These are phyloP conservation scores for Wickerhamiella spandovensis DNA, from an alignment of 805 yeast species.

Conservation along the genomic window DNA sequence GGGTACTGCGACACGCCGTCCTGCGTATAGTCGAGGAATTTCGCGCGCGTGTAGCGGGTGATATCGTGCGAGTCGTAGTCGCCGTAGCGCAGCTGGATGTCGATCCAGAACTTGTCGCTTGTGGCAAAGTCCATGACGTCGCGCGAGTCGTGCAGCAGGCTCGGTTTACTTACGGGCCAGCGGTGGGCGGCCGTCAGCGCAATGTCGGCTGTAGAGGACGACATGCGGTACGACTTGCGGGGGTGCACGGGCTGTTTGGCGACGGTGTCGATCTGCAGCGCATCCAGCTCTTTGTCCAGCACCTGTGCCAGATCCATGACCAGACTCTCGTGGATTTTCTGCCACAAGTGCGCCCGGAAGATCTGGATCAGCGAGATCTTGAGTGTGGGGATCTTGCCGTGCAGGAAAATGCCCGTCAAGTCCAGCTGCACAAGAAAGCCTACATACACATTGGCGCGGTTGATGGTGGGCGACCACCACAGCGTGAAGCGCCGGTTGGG, in stretches of 20 bases:
- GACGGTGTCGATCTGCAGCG: slow-evolving; percentile 69
- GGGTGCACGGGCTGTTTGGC: slow-evolving; percentile 93
- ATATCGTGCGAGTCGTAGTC: slow-evolving; percentile 97
- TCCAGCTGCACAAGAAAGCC: slow-evolving; percentile 95
- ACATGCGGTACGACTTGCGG: slow-evolving; percentile 93
- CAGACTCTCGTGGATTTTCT: slow-evolving; percentile 90
- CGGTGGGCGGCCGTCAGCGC: slow-evolving; percentile 57
- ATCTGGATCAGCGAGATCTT: slow-evolving; percentile 92
- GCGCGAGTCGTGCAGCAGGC: slow-evolving; percentile 56
- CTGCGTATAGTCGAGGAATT: slow-evolving; percentile 82
- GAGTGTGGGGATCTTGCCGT: slow-evolving; percentile 94
- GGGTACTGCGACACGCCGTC: slow-evolving; percentile 82
- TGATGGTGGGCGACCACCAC: slow-evolving; percentile 99
- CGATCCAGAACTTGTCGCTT: slow-evolving; percentile 74
- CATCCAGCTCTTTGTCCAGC: slow-evolving; percentile 74
- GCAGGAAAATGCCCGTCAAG: slow-evolving; percentile 89
- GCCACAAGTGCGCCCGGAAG: slow-evolving; percentile 98
- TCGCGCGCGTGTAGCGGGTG: slow-evolving; percentile 83
- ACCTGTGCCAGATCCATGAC: slow-evolving; percentile 91
- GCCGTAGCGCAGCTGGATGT: slow-evolving; percentile 88
- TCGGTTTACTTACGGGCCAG: slow-evolving; percentile 73
- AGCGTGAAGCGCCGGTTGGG: slow-evolving; percentile 94
- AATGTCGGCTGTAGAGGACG: slow-evolving; percentile 87
- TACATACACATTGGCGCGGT: slow-evolving; percentile 93
- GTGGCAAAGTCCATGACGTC: slow-evolving; percentile 48